Percentiles rank a stretch among this genome's conserved stretches.
phyloP scores from a whole-genome alignment of 2,329 filamentous ascomycete genomes.

The Hypoxylon rubiginosum region DNA sequence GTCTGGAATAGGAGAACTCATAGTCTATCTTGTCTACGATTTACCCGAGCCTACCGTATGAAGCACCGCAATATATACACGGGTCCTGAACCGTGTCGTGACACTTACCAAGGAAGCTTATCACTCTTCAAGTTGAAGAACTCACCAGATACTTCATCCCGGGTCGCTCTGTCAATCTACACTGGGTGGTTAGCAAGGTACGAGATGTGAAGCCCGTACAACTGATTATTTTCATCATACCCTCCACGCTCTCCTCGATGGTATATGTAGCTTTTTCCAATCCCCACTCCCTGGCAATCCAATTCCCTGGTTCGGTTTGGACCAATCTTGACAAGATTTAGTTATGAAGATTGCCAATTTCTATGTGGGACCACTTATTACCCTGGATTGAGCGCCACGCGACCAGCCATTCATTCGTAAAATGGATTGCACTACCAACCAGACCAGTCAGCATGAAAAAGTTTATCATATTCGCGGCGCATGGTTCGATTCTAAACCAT shows the following conservation, averaged over 20 bases:
- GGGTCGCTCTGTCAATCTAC: slow-evolving; percentile 37
- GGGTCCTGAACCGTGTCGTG: background rate
- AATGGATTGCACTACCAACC: slow-evolving; percentile 30
- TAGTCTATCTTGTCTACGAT: too few relatives aligned
- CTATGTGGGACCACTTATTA: slow-evolving; percentile 17
- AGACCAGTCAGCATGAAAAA: slow-evolving; percentile 9
- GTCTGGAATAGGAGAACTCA: too few relatives aligned
- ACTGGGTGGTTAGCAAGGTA: slow-evolving; percentile 7
- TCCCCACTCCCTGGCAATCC: slow-evolving; percentile 30
- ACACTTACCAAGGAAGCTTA: slow-evolving; percentile 35
- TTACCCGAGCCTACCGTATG: background rate
- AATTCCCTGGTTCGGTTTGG: slow-evolving; percentile 40
- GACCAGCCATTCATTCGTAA: slow-evolving; percentile 32
- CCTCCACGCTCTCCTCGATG: slow-evolving; percentile 34
- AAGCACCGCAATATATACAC: slow-evolving; percentile 2
- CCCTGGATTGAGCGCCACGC: slow-evolving; percentile 36
- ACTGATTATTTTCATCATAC: slow-evolving; percentile 40
- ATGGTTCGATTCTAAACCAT: background rate
- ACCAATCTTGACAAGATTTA: slow-evolving; percentile 26
- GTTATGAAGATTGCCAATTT: background rate
- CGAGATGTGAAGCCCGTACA: background rate
- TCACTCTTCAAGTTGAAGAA: slow-evolving; percentile 29
- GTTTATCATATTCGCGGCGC: background rate
- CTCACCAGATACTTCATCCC: slow-evolving; percentile 25
- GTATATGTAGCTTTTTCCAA: slow-evolving; percentile 39